These are phyloP conservation scores for Suillus subaureus DNA, from an alignment of 768 basidiomycete genomes.

Conservation along the genomic window DNA sequence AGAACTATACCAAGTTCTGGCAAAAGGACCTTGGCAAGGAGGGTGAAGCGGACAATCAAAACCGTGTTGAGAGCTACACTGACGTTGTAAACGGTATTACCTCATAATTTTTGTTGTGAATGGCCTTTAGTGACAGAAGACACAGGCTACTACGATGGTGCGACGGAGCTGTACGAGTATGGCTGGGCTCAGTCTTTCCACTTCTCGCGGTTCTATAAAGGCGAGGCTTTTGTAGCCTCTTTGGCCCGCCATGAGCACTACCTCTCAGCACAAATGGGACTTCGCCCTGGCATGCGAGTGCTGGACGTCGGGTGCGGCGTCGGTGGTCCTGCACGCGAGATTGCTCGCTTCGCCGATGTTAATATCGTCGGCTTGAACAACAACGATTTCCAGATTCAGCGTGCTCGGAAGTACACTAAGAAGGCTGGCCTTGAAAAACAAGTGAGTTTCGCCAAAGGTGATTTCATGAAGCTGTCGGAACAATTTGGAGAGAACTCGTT, in stretches of 20 bases:
- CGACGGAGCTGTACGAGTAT: conserved; percentile 93
- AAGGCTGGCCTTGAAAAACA: conserved; percentile 74
- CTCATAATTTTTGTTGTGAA: background rate
- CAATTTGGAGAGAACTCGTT: conserved; percentile 92
- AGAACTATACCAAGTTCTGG: conserved; percentile 92
- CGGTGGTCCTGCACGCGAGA: conserved; percentile 95
- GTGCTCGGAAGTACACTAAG: conserved; percentile 84
- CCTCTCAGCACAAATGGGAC: conserved; percentile 82
- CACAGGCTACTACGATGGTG: conserved; percentile 94
- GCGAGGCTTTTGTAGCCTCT: conserved; percentile 73
- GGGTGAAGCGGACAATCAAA: conserved; percentile 61
- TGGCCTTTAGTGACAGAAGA: background rate
- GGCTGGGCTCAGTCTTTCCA: conserved; percentile 94
- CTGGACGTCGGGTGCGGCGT: conserved; percentile 99
- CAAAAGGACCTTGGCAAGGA: conserved; percentile 82
- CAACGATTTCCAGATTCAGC: conserved; percentile 91
- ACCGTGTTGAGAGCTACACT: conserved; percentile 80
- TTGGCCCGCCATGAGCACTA: conserved; percentile 96
- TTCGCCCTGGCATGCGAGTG: conserved; percentile 91
- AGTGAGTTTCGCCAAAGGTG: conserved; percentile 85
- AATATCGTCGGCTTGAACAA: conserved; percentile 89
- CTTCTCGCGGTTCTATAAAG: conserved; percentile 96
- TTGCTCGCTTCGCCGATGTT: conserved; percentile 87
- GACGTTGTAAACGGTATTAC: conserved; percentile 88
- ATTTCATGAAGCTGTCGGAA: conserved; percentile 94